Evolutionary conservation across 257 asterid genomes (phyloP).

Genomic region (Fraxinus anomala): DNA sequence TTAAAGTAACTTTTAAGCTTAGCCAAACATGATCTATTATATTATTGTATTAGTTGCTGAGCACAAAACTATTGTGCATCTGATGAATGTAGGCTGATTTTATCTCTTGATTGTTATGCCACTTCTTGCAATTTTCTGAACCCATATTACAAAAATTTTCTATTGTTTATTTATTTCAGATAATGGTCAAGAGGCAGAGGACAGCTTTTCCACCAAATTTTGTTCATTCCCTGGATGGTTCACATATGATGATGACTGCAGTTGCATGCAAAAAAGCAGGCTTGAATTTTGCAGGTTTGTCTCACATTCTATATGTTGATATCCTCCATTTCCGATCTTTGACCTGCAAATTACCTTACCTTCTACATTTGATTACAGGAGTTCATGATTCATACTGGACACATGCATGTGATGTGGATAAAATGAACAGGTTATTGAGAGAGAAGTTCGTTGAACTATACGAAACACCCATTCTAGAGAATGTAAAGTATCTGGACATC

Average conservation of each 20-base stretch:
- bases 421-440: slow-evolving; percentile 69
- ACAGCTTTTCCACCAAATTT: slow-evolving; percentile 98
- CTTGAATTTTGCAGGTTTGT: slow-evolving; percentile 84
- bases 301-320: slow-evolving; percentile 9
- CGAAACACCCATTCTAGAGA: slow-evolving; percentile 79
- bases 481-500: slow-evolving; percentile 49
- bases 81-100: background rate
- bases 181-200: slow-evolving; percentile 87
- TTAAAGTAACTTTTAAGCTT: slow-evolving; percentile 6
- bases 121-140: slow-evolving; percentile 20
- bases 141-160: slow-evolving; percentile 4
- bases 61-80: background rate
- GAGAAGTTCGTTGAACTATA: slow-evolving; percentile 91
- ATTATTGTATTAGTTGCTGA: background rate
- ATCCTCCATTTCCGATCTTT: slow-evolving; percentile 17
- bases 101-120: slow-evolving; percentile 15
- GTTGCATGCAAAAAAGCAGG: slow-evolving; percentile 88
- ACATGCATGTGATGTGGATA: slow-evolving; percentile 91
- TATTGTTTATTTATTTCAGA: slow-evolving; percentile 41
- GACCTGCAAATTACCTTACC: slow-evolving; percentile 15
- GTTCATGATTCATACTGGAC: slow-evolving; percentile 99
- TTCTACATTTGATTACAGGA: slow-evolving; percentile 50
- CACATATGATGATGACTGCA: slow-evolving; percentile 99
- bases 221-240: slow-evolving; percentile 95
- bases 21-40: background rate